Percentiles rank a stretch among this genome's conserved stretches.
Evolutionary conservation across 2,329 filamentous ascomycete genomes (phyloP).

Genomic region (Neofusicoccum parvum): DNA sequence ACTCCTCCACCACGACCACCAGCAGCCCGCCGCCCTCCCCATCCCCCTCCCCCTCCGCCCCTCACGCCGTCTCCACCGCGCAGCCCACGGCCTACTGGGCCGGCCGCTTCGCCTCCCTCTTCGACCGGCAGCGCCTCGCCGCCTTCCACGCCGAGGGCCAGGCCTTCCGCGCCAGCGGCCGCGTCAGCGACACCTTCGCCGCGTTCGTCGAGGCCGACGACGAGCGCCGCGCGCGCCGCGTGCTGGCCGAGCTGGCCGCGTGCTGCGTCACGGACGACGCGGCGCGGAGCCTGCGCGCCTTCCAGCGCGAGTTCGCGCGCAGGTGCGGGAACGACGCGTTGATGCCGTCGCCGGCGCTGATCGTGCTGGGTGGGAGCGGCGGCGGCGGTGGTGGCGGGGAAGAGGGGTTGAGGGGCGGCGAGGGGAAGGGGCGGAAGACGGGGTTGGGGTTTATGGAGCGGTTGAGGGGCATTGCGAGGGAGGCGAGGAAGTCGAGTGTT

Average conservation of each 20-base stretch:
- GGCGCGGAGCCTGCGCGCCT: slow-evolving; percentile 32
- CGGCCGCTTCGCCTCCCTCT: slow-evolving; percentile 61
- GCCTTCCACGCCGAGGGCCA: slow-evolving; percentile 52
- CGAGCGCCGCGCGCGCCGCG: slow-evolving; percentile 34
- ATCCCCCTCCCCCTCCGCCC: not conserved
- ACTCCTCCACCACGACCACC: not conserved
- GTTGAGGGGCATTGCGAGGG: slow-evolving; percentile 33
- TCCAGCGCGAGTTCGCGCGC: slow-evolving; percentile 18
- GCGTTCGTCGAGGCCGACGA: slow-evolving; percentile 56
- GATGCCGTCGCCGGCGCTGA: not conserved
- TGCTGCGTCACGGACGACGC: slow-evolving; percentile 40
- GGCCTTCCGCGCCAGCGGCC: slow-evolving; percentile 62
- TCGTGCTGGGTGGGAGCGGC: not conserved
- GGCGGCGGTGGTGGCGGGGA: not conserved
- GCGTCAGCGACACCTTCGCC: not conserved
- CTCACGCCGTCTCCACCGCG: slow-evolving; percentile 32
- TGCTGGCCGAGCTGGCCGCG: slow-evolving; percentile 38
- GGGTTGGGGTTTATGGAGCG: slow-evolving; percentile 33
- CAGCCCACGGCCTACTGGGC: slow-evolving; percentile 60
- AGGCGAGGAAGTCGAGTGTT: not conserved
- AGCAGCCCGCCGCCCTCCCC: not conserved
- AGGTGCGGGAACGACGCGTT: not conserved
- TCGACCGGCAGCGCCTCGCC: slow-evolving; percentile 57
- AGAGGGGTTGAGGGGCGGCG: slow-evolving; percentile 1
- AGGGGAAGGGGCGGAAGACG: slow-evolving; percentile 25